A percentile compares a stretch with the other conserved stretches of the same genome.
These are phyloP conservation scores for Rhizophora mangle DNA, from an alignment of 345 rosid genomes.

Conservation along the genomic window DNA sequence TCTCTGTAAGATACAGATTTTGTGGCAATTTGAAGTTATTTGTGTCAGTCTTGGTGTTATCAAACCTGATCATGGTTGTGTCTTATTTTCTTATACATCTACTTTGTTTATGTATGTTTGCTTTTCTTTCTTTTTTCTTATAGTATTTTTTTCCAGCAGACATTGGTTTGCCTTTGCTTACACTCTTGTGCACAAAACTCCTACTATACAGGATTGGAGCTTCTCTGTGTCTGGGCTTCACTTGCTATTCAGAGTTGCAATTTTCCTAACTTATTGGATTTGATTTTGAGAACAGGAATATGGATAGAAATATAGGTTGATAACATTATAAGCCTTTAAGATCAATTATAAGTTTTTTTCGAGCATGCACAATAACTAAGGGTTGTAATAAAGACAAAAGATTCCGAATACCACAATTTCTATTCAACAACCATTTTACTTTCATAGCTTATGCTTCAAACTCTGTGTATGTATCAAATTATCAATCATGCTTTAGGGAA, in stretches of 20 bases:
- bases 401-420: neutral
- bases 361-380: neutral
- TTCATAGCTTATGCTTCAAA: neutral
- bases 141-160: neutral
- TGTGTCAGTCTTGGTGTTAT: neutral
- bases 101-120: too few species aligned
- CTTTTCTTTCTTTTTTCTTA: neutral
- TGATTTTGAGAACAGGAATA: neutral
- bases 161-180: neutral
- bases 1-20: neutral
- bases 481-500: neutral
- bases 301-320: neutral
- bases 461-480: neutral
- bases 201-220: neutral
- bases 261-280: neutral
- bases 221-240: neutral
- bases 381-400: neutral
- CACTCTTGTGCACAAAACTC: neutral
- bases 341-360: neutral
- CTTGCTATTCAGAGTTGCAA: conserved; percentile 2
- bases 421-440: neutral
- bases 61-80: too few species aligned
- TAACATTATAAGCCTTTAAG: neutral
- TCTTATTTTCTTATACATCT: too few species aligned
- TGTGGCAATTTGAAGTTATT: neutral